Base-by-base conservation (phyloP, 345 rosid genomes). In the Aegle marmelos region DNA sequence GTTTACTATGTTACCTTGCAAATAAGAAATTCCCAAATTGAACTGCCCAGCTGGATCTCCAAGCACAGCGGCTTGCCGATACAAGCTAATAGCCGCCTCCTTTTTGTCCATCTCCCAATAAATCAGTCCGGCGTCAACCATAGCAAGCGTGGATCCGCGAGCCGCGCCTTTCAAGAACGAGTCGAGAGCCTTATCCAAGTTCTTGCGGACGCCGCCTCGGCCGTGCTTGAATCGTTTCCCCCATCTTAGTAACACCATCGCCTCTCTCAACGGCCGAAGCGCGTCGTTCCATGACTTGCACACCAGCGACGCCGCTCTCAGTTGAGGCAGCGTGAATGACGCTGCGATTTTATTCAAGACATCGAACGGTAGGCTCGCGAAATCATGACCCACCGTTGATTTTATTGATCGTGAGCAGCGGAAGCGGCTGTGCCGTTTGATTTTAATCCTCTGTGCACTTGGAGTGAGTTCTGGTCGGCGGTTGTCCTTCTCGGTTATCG, bases 181-280 rank as follows among this genome's bases (percentile, higher is more conserved):
- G 37, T 86, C 94, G 6, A 96, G 86, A 67, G 99, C 99, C 84
- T 92, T 94, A 4, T 89, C 90, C 76, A 86, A 66, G 39, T 96
- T 92, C 37, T 74, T 73, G 8, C 83, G 80, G 30, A 91, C 94
- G 10, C 97, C 94, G 68, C 89, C 93, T 5, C 89, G 82, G 4
- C 99, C 99, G 82, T 94, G 99, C 86, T 92, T 94, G 80, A 88
- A 91, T 77, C 87, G 86, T 84, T 96, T 96, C 19, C 99, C 98
- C 90, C 88, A 89, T 72, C 82, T 82, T 16, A 96, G 83, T 36
- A 94, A 59, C 86, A 88, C 14, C 97, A 94, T 91, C 73, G 94
- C 98, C 80, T 96, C 97, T 75, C 95, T 90, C 83, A 96, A 73
- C 72, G 98, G 97, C 30, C 86, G 86, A 16, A 96, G 90, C 63